phyloP scores from a whole-genome alignment of 192 early-diverging fungal genomes.

The Rhizophagus sp. region DNA sequence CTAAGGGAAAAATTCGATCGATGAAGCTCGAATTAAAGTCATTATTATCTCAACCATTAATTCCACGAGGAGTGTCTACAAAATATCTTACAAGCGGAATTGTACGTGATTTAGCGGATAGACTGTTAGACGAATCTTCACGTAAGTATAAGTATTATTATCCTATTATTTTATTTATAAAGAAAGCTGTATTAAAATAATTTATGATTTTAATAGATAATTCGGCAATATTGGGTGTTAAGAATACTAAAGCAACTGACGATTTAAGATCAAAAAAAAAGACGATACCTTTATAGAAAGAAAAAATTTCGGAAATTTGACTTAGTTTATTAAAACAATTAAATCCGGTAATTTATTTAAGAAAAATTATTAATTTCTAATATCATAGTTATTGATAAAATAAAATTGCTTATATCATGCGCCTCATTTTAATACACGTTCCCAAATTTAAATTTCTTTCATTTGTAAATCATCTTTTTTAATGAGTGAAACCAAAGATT shows the following conservation, averaged over 20 bases:
- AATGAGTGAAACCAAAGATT: too few species aligned
- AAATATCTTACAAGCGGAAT: constrained; percentile 67
- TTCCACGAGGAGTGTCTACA: constrained; percentile 53
- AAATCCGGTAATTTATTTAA: too few species aligned
- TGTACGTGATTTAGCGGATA: constrained; percentile 63
- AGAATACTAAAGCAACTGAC: constrained; percentile 5
- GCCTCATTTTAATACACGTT: too few species aligned
- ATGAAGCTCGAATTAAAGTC: constrained; percentile 48
- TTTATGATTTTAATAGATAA: not conserved
- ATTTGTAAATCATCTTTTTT: too few species aligned
- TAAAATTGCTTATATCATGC: too few species aligned
- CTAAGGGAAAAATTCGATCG: constrained; percentile 46
- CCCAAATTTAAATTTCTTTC: too few species aligned
- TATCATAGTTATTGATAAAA: too few species aligned
- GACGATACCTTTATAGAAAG: not conserved
- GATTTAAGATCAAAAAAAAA: constrained; percentile 6
- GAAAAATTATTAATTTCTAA: too few species aligned
- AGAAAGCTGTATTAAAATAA: not conserved
- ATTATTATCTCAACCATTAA: constrained; percentile 45
- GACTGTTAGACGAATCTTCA: constrained; percentile 38
- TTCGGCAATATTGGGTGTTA: not conserved
- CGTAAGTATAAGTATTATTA: constrained; percentile 2
- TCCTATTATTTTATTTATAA: not conserved
- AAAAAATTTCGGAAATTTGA: not conserved
- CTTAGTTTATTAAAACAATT: too few species aligned